Evolutionary conservation across 2,329 filamentous ascomycete genomes (phyloP), one percentile per base, ranked within the genome.

Genomic region (Cladosporium sp.): DNA sequence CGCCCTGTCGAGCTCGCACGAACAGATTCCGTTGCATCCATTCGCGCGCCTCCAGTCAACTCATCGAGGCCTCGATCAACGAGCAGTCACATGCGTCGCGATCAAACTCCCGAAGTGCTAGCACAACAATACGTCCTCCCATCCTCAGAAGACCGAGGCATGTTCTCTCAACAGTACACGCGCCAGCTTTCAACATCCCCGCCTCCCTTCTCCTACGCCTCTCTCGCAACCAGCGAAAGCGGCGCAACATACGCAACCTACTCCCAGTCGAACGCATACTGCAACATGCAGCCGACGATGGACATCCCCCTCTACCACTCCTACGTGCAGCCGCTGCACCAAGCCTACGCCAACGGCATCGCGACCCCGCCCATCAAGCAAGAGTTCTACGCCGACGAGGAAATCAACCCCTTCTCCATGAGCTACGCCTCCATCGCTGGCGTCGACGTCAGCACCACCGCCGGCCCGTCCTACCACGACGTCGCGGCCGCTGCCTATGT

Each of bases 151-250:
- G 84, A 89, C 59, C 74, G 76, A 53, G 63, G 82, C 56, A 77
- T 87, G 71, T 88, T 87, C 70, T 71, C 76, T 32, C 75, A 79
- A 52, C 83, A 84, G 65, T 83, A 84, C 66, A 82, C 82, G 49
- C 79, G 86, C 53, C 83, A 86, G 61, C 75, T 84, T 53, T 88
- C 85, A 35, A 80, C 84, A 66, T 87, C 84, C 53, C 86, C 86
- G 49, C 84, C 85, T 52, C 81, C 85, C 46, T 84, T 86, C 63
- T 72, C 74, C 50, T 87, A 87, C 72, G 78, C 82, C 50, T 70
- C 81, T n/a, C 87, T 87, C 64, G 78, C 82, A 40, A 79, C 83
- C 5, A 55, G 55, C 18, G 85, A 87, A 57, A 80, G 84, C 65
- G 19, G 32, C 40, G 75, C 84, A 60, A 72, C 81, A 57, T 79